Conservation (phyloP, 2,329 filamentous ascomycete species). For the Microdochium bolleyi region DNA sequence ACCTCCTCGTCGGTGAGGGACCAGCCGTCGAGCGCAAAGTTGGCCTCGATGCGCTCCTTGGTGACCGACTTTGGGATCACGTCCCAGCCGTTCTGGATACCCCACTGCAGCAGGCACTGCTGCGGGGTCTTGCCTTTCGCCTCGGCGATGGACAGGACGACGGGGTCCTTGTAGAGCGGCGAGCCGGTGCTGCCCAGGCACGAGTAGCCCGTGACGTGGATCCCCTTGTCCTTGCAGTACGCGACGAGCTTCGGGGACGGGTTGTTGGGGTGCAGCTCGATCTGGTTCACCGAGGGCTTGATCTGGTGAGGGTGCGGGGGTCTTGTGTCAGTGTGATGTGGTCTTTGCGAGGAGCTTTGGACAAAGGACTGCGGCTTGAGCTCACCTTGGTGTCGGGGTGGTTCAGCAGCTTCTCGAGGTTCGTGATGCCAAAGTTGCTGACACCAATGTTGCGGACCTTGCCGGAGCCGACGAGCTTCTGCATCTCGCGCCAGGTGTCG, state of each 20-base stretch:
- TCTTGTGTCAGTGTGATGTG: not conserved
- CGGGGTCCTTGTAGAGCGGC: slow-evolving; percentile 59
- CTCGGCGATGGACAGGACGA: slow-evolving; percentile 54
- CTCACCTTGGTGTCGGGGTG: slow-evolving; percentile 54
- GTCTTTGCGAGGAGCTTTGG: no score
- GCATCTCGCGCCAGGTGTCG: slow-evolving; percentile 69
- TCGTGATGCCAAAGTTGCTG: slow-evolving; percentile 77
- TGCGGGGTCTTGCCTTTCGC: slow-evolving; percentile 61
- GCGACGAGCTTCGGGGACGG: slow-evolving; percentile 71
- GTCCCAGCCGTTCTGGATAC: slow-evolving; percentile 69
- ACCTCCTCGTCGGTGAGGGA: slow-evolving; percentile 66
- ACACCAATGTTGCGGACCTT: slow-evolving; percentile 78
- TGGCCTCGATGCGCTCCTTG: slow-evolving; percentile 63
- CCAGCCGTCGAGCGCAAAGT: slow-evolving; percentile 71
- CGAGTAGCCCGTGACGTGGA: slow-evolving; percentile 69
- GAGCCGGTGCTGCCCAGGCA: slow-evolving; percentile 66
- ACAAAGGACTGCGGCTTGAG: no score
- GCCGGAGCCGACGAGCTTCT: slow-evolving; percentile 59
- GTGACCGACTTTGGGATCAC: slow-evolving; percentile 84
- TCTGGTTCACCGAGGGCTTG: slow-evolving; percentile 67
- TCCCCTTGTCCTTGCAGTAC: slow-evolving; percentile 65
- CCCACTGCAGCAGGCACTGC: slow-evolving; percentile 76
- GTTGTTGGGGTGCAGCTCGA: slow-evolving; percentile 75
- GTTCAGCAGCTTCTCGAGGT: slow-evolving; percentile 69
- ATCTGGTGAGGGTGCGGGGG: slow-evolving; percentile 24